A percentile compares a stretch with the other conserved stretches of the same genome.
These are phyloP conservation scores for Botrytis paeoniae DNA, from an alignment of 2,329 filamentous ascomycete genomes.

Conservation along the genomic window DNA sequence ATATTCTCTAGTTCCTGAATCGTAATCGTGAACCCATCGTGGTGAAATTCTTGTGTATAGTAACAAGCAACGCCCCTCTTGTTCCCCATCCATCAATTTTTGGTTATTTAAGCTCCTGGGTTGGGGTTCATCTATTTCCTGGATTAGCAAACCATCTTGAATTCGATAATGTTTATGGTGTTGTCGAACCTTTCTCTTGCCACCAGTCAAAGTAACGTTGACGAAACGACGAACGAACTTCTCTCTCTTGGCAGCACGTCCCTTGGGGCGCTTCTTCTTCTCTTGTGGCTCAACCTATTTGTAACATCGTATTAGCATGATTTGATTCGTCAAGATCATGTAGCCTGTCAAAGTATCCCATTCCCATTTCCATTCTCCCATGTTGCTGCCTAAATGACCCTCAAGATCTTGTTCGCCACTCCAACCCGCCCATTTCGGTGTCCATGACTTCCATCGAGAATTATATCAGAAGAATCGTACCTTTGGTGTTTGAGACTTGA, in stretches of 20 bases:
- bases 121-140: slow-evolving; percentile 75
- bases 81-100: slow-evolving; percentile 29
- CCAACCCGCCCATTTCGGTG: not conserved
- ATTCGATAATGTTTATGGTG: not conserved
- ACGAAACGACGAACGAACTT: slow-evolving; percentile 97
- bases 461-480: slow-evolving; percentile 49
- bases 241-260: slow-evolving; percentile 94
- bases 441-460: slow-evolving; percentile 9
- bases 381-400: not conserved
- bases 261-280: slow-evolving; percentile 97
- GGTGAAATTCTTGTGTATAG: slow-evolving; percentile 18
- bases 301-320: slow-evolving; percentile 30
- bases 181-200: slow-evolving; percentile 84
- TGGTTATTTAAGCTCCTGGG: slow-evolving; percentile 61
- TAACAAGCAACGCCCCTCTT: slow-evolving; percentile 32
- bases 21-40: slow-evolving; percentile 19
- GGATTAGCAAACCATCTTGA: slow-evolving; percentile 22
- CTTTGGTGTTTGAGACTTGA: slow-evolving; percentile 95
- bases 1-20: slow-evolving; percentile 27
- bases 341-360: not conserved
- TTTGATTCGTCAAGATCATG: slow-evolving; percentile 4
- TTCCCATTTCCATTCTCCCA: not conserved
- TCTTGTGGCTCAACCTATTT: slow-evolving; percentile 80
- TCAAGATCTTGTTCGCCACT: slow-evolving; percentile 2
- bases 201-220: slow-evolving; percentile 94